Conservation (phyloP, 163 green algal species). For the Chlorella variabilis region DNA sequence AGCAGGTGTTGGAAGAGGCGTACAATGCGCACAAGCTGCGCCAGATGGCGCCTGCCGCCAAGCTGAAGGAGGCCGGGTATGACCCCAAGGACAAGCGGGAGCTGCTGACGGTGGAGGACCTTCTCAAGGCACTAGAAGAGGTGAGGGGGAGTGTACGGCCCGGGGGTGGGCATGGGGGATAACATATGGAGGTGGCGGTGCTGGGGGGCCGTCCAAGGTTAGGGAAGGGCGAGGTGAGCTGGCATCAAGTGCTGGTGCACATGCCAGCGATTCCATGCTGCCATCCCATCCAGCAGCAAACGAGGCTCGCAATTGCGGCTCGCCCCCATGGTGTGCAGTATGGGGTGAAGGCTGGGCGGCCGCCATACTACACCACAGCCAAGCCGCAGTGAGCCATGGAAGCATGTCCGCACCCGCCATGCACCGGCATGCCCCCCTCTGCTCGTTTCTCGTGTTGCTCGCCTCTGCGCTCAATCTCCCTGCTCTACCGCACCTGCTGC, state of each 20-base stretch:
- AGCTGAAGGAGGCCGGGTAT: constrained; percentile 57
- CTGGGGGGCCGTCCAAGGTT: too few species aligned
- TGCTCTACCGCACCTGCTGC: too few species aligned
- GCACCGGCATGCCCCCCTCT: neutral
- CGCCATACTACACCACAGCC: constrained; percentile 44
- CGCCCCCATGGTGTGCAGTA: too few species aligned
- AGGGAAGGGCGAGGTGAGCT: too few species aligned
- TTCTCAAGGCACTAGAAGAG: constrained; percentile 64
- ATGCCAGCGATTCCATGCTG: too few species aligned
- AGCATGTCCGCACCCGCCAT: neutral
- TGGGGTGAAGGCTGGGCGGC: constrained; percentile 48
- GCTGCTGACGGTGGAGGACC: constrained; percentile 65
- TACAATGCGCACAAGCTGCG: constrained; percentile 57
- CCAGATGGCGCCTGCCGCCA: constrained; percentile 43
- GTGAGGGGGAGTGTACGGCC: too few species aligned
- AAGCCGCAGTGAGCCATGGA: constrained; percentile 14
- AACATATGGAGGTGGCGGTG: too few species aligned
- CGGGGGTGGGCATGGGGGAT: too few species aligned
- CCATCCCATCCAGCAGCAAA: too few species aligned
- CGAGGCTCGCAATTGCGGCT: too few species aligned
- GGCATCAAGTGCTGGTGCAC: too few species aligned
- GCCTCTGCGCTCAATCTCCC: neutral
- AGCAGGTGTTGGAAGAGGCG: constrained; percentile 58
- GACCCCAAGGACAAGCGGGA: constrained; percentile 58
- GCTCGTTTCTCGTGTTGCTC: neutral